phyloP scores from a whole-genome alignment of 345 rosid species.

The Salix suchowensis region DNA sequence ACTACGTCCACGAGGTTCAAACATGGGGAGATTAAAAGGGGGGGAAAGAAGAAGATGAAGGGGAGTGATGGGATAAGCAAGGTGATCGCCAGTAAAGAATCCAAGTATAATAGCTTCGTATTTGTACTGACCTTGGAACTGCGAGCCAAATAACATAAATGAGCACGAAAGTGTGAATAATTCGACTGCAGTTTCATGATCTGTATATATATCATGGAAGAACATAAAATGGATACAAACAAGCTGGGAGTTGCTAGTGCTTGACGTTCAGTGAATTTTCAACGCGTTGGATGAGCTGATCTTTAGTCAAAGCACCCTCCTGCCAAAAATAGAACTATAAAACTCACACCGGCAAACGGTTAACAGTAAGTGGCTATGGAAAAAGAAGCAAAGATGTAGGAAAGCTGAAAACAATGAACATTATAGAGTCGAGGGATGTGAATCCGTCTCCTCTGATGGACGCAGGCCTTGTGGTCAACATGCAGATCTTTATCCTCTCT shows the following conservation, averaged over 20 bases:
- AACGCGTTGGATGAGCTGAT: conserved; percentile 59
- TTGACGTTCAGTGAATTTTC: conserved; percentile 61
- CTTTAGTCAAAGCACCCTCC: conserved; percentile 81
- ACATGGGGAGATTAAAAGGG: neutral
- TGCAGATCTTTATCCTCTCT: neutral
- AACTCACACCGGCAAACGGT: neutral
- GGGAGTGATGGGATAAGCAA: neutral
- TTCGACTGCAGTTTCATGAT: neutral
- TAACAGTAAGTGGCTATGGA: neutral
- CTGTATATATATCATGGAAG: neutral
- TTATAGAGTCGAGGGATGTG: neutral
- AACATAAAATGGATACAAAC: neutral
- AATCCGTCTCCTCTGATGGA: neutral
- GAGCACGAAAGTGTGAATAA: neutral
- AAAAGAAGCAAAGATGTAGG: neutral
- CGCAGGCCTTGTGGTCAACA: neutral
- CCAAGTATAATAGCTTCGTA: neutral
- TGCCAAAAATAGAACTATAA: conserved; percentile 16
- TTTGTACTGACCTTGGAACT: neutral
- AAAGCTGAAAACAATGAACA: neutral
- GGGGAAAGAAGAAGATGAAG: neutral
- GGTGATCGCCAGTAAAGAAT: neutral
- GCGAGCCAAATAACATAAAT: neutral
- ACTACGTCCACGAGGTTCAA: neutral
- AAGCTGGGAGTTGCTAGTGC: conserved; percentile 40